These are phyloP conservation scores for Mortierella polycephala DNA, from an alignment of 371 early-diverging fungal genomes.

Conservation along the genomic window DNA sequence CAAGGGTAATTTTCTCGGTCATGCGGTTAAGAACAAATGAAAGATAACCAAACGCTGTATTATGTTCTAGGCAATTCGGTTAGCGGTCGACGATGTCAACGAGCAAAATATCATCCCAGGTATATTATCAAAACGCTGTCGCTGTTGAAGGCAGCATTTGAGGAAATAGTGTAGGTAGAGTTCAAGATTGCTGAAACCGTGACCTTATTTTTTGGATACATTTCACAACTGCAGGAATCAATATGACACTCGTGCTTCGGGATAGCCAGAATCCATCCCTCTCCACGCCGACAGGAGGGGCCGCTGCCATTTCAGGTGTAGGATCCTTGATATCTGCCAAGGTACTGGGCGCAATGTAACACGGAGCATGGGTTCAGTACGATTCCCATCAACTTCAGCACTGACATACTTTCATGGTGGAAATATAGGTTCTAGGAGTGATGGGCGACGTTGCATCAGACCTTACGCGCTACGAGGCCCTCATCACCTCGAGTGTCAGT, in stretches of 20 bases:
- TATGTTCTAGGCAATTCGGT: conserved; percentile 19
- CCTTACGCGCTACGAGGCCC: conserved; percentile 63
- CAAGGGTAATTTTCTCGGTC: not conserved
- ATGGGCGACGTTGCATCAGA: conserved; percentile 67
- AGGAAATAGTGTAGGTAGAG: too few species aligned
- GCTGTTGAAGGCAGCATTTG: too few species aligned
- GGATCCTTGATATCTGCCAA: conserved; percentile 18
- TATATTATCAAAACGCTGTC: not conserved
- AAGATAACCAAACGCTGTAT: not conserved
- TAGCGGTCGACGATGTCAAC: conserved; percentile 36
- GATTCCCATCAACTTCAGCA: too few species aligned
- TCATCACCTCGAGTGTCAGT: conserved; percentile 63
- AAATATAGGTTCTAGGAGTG: conserved; percentile 58
- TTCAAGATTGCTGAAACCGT: not conserved
- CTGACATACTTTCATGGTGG: not conserved
- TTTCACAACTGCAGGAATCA: conserved; percentile 5
- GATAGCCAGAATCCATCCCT: conserved; percentile 31
- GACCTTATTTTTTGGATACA: not conserved
- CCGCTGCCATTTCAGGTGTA: conserved; percentile 31
- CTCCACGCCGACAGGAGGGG: conserved; percentile 17
- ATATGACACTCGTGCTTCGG: conserved; percentile 31
- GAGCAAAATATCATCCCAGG: conserved; percentile 32
- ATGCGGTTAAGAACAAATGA: too few species aligned
- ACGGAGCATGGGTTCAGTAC: not conserved
- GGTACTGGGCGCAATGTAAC: not conserved